phyloP scores from a whole-genome alignment of 768 basidiomycete genomes.

The Tylopilus subfusipes region DNA sequence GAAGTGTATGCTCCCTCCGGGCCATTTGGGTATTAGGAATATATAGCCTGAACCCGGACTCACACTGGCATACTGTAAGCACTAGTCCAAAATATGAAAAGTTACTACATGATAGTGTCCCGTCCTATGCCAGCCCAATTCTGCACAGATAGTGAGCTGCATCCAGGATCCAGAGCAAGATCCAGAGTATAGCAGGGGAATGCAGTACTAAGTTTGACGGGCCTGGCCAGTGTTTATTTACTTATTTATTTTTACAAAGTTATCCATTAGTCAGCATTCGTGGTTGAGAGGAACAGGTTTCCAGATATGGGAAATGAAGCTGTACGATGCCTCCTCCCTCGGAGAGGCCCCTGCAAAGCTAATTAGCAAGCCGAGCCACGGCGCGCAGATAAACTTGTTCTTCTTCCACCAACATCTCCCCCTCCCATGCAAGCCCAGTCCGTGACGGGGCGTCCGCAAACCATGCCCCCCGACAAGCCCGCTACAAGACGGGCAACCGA shows the following conservation, averaged over 20 bases:
- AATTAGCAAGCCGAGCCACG: constrained; percentile 22
- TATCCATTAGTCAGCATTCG: constrained; percentile 18
- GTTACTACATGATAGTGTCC: too few species aligned
- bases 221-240: too few species aligned
- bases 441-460: constrained; percentile 16
- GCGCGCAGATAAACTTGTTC: constrained; percentile 3
- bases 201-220: too few species aligned
- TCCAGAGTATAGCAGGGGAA: too few species aligned
- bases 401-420: constrained; percentile 11
- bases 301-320: constrained; percentile 22
- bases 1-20: too few species aligned
- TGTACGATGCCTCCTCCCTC: constrained; percentile 18
- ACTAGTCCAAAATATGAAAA: too few species aligned
- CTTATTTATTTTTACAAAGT: neutral
- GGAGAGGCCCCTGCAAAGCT: constrained; percentile 24
- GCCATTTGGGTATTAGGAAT: too few species aligned
- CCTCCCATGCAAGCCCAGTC: constrained; percentile 21
- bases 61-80: too few species aligned
- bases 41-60: too few species aligned
- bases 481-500: constrained; percentile 36
- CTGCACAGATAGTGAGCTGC: too few species aligned
- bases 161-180: too few species aligned
- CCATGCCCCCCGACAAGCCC: constrained; percentile 30
- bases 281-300: constrained; percentile 24
- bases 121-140: neutral